Percentiles rank a stretch among this genome's conserved stretches.
phyloP scores from a whole-genome alignment of 163 green algal genomes.

The Dunaliella salina region DNA sequence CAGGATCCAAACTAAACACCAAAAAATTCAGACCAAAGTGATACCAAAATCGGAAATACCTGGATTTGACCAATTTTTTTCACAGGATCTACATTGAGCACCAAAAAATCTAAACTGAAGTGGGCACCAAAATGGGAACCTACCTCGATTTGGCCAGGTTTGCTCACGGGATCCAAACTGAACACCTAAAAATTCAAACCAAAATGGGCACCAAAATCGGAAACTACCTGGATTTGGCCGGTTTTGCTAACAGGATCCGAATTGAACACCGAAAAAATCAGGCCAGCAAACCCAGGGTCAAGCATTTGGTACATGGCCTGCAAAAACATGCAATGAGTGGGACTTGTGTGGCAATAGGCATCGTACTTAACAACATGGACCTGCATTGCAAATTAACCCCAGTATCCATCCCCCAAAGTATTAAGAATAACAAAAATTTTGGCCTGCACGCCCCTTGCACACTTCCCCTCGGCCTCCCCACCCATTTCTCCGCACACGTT shows the following conservation, averaged over 20 bases:
- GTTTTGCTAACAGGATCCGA: constrained; percentile 22
- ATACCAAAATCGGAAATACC: too few relatives aligned
- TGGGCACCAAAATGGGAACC: too few relatives aligned
- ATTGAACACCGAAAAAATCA: constrained; percentile 78
- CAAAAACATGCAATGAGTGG: not conserved
- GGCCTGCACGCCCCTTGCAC: too few relatives aligned
- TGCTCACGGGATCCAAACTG: constrained; percentile 41
- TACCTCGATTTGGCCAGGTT: constrained; percentile 40
- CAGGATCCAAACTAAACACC: constrained; percentile 55
- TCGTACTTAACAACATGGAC: too few relatives aligned
- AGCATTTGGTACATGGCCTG: constrained; percentile 79
- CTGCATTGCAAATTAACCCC: too few relatives aligned
- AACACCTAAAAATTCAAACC: constrained; percentile 75
- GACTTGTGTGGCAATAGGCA: too few relatives aligned
- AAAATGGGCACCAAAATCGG: too few relatives aligned
- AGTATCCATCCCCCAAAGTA: too few relatives aligned
- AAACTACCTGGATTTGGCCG: constrained; percentile 41
- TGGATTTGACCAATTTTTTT: constrained; percentile 34
- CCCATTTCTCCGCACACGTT: too few relatives aligned
- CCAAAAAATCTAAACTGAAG: too few relatives aligned
- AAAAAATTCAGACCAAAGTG: constrained; percentile 74
- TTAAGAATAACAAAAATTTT: too few relatives aligned
- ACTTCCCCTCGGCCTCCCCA: too few relatives aligned
- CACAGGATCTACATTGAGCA: constrained; percentile 54
- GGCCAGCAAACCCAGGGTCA: constrained; percentile 66